Evolutionary conservation across 2,329 filamentous ascomycete species (phyloP).

Genomic region (Phialemonium atrogriseum): DNA sequence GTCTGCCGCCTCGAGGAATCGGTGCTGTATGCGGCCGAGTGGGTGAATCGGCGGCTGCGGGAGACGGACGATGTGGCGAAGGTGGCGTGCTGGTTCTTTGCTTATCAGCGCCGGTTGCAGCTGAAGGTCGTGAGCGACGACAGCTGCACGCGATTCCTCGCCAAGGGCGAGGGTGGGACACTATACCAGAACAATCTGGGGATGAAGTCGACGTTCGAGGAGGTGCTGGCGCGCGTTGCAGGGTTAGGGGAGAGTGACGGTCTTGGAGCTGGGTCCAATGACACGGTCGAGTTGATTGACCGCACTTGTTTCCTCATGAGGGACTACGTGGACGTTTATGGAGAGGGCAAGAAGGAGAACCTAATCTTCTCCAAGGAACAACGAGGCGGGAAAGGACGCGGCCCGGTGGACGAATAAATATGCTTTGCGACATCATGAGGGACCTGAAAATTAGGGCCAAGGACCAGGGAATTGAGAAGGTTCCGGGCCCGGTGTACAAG

Average conservation of each 20-base stretch:
- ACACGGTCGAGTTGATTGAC: slow-evolving; percentile 1
- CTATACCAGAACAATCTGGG: neutral
- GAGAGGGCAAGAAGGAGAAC: slow-evolving; percentile 1
- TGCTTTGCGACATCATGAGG: slow-evolving; percentile 2
- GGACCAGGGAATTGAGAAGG: neutral
- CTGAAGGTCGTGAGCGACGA: slow-evolving; percentile 3
- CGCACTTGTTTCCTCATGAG: slow-evolving; percentile 4
- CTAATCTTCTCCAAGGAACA: slow-evolving; percentile 1
- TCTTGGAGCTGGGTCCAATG: neutral
- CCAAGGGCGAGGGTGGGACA: neutral
- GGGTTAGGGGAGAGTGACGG: neutral
- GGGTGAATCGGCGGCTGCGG: neutral
- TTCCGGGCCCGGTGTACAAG: slow-evolving; percentile 4
- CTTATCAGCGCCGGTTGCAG: slow-evolving; percentile 3
- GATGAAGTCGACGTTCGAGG: neutral
- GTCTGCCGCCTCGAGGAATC: neutral
- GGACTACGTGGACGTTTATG: slow-evolving; percentile 2
- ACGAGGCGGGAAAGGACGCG: neutral
- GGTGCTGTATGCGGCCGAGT: neutral
- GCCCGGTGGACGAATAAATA: slow-evolving; percentile 4
- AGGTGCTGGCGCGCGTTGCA: neutral
- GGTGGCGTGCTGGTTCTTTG: slow-evolving; percentile 4
- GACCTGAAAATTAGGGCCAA: slow-evolving; percentile 1
- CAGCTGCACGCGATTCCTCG: slow-evolving; percentile 3
- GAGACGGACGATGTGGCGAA: slow-evolving; percentile 3